Conservation (phyloP, 345 rosid genomes). For the Toxicodendron radicans region DNA sequence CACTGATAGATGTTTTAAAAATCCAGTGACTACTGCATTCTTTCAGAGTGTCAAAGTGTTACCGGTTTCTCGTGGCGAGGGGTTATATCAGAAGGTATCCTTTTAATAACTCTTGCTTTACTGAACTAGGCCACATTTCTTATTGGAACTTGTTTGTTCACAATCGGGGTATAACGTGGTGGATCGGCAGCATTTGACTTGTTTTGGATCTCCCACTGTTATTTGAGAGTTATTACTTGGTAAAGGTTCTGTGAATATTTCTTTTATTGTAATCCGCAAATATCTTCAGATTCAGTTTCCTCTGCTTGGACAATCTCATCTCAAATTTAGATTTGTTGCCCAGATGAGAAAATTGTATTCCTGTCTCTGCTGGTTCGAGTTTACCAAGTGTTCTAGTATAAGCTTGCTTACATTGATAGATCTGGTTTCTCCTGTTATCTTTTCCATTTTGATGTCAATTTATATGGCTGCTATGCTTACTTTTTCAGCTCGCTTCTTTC, state of each 20-base stretch:
- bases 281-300: neutral
- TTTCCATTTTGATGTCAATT: neutral
- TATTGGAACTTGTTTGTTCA: neutral
- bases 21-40: constrained; percentile 87
- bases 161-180: neutral
- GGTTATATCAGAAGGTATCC: constrained; percentile 89
- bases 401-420: neutral
- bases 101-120: neutral
- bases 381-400: neutral
- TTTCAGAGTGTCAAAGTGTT: constrained; percentile 84
- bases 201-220: neutral
- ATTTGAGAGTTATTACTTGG: neutral
- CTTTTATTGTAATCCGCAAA: neutral
- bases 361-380: neutral
- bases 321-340: neutral
- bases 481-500: constrained; percentile 13
- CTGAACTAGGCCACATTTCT: neutral
- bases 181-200: neutral
- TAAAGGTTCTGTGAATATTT: too few relatives aligned
- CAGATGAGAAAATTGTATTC: neutral
- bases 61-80: constrained; percentile 93
- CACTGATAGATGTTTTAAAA: constrained; percentile 82
- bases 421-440: neutral
- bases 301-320: neutral
- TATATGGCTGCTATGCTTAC: neutral